Conservation (phyloP, 352 stramenopile species). For the Globisporangium cederbergense region DNA sequence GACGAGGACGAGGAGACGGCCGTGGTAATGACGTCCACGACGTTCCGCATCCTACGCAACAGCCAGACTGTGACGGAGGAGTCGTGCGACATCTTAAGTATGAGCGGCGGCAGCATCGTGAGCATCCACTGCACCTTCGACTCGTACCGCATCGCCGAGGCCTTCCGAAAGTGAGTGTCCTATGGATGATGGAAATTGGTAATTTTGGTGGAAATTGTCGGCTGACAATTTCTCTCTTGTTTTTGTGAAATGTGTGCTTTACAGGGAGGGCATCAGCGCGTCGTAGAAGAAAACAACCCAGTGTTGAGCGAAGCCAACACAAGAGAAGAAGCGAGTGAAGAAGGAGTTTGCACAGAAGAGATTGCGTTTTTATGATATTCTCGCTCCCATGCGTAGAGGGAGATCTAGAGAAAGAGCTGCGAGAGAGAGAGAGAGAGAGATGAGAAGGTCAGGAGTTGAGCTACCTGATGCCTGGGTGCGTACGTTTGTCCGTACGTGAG, state of each 20-base stretch:
- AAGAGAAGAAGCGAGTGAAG: neutral
- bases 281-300: constrained; percentile 35
- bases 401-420: constrained; percentile 8
- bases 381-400: constrained; percentile 18
- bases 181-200: neutral
- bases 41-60: constrained; percentile 84
- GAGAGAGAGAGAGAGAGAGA: constrained; percentile 5
- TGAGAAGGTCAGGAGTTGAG: constrained; percentile 7
- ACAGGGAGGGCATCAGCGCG: constrained; percentile 71
- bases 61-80: constrained; percentile 84
- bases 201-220: neutral
- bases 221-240: neutral
- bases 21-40: constrained; percentile 88
- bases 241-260: constrained; percentile 12
- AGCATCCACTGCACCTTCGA: constrained; percentile 89
- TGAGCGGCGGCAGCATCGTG: constrained; percentile 67
- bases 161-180: constrained; percentile 77
- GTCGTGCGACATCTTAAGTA: constrained; percentile 81
- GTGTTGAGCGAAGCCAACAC: neutral
- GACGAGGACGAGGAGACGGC: constrained; percentile 84
- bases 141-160: constrained; percentile 77
- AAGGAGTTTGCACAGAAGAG: constrained; percentile 8
- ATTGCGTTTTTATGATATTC: constrained; percentile 13
- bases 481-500: constrained; percentile 5
- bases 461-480: constrained; percentile 8